Conservation (phyloP, 108 stramenopile species). For the Schizochytrium sp. region DNA sequence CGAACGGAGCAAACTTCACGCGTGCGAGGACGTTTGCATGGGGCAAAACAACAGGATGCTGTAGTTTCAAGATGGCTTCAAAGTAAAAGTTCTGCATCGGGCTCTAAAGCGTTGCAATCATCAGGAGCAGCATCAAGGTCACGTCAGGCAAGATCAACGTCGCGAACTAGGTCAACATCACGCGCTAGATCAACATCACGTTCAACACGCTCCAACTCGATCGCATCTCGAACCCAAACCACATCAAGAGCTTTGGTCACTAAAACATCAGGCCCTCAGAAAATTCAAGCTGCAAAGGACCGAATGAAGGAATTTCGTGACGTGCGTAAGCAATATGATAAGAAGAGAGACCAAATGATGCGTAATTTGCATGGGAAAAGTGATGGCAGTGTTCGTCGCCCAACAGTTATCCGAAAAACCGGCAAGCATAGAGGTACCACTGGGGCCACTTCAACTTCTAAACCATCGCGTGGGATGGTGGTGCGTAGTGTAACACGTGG, state of each 20-base stretch:
- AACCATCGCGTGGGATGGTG: background rate
- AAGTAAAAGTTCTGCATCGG: slow-evolving; percentile 24
- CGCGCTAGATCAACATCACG: background rate
- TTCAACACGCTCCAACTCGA: background rate
- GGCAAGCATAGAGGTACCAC: background rate
- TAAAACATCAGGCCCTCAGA: background rate
- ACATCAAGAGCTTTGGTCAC: background rate
- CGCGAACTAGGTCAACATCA: background rate
- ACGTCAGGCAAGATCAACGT: background rate
- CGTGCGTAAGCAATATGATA: slow-evolving; percentile 65
- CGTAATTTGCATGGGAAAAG: slow-evolving; percentile 45
- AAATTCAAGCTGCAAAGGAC: slow-evolving; percentile 5
- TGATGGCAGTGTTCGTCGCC: slow-evolving; percentile 12
- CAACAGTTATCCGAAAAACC: background rate
- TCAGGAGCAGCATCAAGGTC: background rate
- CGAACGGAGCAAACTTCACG: background rate
- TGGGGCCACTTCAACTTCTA: background rate
- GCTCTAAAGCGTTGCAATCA: background rate
- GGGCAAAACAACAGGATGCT: background rate
- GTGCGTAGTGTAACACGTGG: background rate
- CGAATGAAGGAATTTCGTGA: slow-evolving; percentile 69
- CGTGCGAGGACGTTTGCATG: background rate
- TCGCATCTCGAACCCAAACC: background rate
- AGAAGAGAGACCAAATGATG: slow-evolving; percentile 64
- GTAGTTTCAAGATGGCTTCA: slow-evolving; percentile 21